phyloP scores from a whole-genome alignment of 1,284 basidiomycete species.

The Cerrena zonata region DNA sequence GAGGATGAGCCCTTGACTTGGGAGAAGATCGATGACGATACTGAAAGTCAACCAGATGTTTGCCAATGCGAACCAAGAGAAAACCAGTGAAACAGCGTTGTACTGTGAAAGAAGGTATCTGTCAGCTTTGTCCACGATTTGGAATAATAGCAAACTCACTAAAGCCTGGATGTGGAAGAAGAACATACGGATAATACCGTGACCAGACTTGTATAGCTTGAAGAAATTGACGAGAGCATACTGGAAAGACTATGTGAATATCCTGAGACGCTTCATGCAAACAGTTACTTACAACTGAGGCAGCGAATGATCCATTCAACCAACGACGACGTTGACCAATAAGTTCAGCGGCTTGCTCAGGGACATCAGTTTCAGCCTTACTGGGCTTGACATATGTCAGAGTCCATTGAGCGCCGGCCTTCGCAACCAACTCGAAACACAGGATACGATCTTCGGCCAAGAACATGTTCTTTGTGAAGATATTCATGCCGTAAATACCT shows the following conservation, averaged over 20 bases:
- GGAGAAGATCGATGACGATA: slow-evolving; percentile 89
- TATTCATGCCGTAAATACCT: slow-evolving; percentile 95
- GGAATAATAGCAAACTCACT: slow-evolving; percentile 39
- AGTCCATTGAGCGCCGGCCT: slow-evolving; percentile 81
- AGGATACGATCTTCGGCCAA: slow-evolving; percentile 94
- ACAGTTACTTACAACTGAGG: slow-evolving; percentile 68
- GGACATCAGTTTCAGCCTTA: slow-evolving; percentile 93
- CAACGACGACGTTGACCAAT: slow-evolving; percentile 94
- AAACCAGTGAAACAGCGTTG: slow-evolving; percentile 73
- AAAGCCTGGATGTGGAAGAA: slow-evolving; percentile 92
- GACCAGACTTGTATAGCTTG: slow-evolving; percentile 79
- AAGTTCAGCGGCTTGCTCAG: slow-evolving; percentile 83
- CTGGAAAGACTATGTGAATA: slow-evolving; percentile 28
- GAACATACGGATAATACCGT: slow-evolving; percentile 84
- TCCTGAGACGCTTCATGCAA: background rate
- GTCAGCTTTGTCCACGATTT: slow-evolving; percentile 3
- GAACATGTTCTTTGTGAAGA: slow-evolving; percentile 96
- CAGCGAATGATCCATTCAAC: slow-evolving; percentile 96
- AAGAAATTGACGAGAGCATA: slow-evolving; percentile 95
- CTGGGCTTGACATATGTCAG: slow-evolving; percentile 91
- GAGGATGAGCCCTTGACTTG: slow-evolving; percentile 54
- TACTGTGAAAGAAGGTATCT: too few relatives aligned
- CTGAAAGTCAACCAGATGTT: slow-evolving; percentile 95
- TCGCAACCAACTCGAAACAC: slow-evolving; percentile 94
- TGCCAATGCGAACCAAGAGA: slow-evolving; percentile 89